A percentile compares a stretch with the other conserved stretches of the same genome.
Conservation (phyloP, 352 stramenopile species). For the Achlya hypogyna region DNA sequence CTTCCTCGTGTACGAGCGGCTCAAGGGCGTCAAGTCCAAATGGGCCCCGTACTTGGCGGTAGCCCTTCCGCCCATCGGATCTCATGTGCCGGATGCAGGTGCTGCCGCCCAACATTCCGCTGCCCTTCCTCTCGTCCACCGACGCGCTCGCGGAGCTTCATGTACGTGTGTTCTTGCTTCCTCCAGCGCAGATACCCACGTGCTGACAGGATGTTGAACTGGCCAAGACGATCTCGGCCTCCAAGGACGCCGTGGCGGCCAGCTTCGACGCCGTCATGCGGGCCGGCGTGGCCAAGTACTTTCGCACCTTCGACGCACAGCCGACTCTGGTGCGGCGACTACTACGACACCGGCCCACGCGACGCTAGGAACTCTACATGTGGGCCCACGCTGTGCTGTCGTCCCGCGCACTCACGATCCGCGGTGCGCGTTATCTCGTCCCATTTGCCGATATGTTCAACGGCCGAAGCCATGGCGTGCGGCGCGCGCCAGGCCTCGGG, state of each 20-base stretch:
- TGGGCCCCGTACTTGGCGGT: slow-evolving; percentile 53
- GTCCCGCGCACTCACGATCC: slow-evolving; percentile 73
- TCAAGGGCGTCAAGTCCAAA: slow-evolving; percentile 28
- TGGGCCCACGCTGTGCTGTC: slow-evolving; percentile 40
- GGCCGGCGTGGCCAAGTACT: background rate
- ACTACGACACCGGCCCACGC: background rate
- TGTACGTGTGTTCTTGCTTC: background rate
- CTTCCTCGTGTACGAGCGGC: slow-evolving; percentile 49
- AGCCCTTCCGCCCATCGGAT: slow-evolving; percentile 2
- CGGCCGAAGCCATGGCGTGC: no score
- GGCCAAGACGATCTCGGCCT: no score
- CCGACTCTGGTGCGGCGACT: background rate
- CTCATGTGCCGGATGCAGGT: slow-evolving; percentile 3
- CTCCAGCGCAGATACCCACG: background rate
- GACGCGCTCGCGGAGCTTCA: slow-evolving; percentile 22
- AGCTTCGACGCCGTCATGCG: no score
- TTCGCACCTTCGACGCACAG: background rate
- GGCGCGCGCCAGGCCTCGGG: slow-evolving; percentile 28
- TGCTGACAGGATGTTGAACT: background rate
- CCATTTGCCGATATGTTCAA: slow-evolving; percentile 87
- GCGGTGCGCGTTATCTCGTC: slow-evolving; percentile 60
- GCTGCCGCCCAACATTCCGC: slow-evolving; percentile 1
- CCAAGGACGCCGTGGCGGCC: no score
- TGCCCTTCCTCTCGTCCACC: slow-evolving; percentile 36
- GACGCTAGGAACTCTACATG: slow-evolving; percentile 8